Percentiles rank a stretch among this genome's conserved stretches.
phyloP scores from a whole-genome alignment of 768 basidiomycete species.

The Heimioporus sp. region DNA sequence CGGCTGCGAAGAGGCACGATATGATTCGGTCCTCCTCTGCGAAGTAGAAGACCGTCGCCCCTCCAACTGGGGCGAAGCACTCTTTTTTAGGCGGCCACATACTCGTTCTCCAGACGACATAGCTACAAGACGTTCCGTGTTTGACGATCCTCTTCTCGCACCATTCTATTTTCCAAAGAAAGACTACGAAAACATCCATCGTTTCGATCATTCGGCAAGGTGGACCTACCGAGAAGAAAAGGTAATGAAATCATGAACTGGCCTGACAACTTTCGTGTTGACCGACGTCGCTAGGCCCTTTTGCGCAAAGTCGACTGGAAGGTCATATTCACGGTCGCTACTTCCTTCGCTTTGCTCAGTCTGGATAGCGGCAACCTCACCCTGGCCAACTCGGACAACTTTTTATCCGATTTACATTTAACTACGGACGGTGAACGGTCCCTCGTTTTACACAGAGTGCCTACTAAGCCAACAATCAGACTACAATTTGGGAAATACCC shows the following conservation, averaged over 20 bases:
- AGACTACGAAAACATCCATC: conserved; percentile 53
- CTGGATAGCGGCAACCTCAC: conserved; percentile 52
- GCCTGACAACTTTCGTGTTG: background rate
- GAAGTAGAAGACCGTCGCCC: background rate
- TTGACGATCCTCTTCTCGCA: conserved; percentile 47
- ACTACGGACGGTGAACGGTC: conserved; percentile 41
- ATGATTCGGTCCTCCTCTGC: conserved; percentile 2
- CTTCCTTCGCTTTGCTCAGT: conserved; percentile 57
- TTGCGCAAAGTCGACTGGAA: conserved; percentile 60
- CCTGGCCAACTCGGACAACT: conserved; percentile 57
- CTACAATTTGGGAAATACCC: conserved; percentile 54
- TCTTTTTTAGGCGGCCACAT: background rate
- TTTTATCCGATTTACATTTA: conserved; percentile 52
- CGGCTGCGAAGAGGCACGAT: background rate
- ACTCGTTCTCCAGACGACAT: conserved; percentile 31
- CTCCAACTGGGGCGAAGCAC: background rate
- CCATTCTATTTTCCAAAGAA: conserved; percentile 46
- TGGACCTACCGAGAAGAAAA: conserved; percentile 61
- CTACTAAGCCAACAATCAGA: conserved; percentile 31
- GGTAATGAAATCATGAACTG: conserved; percentile 20
- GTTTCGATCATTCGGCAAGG: conserved; percentile 54
- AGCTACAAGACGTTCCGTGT: conserved; percentile 52
- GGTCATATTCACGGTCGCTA: conserved; percentile 53
- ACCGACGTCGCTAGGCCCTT: conserved; percentile 33
- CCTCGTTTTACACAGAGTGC: background rate